Conservation (phyloP, 345 rosid species). For the Xanthoceras sorbifolium region DNA sequence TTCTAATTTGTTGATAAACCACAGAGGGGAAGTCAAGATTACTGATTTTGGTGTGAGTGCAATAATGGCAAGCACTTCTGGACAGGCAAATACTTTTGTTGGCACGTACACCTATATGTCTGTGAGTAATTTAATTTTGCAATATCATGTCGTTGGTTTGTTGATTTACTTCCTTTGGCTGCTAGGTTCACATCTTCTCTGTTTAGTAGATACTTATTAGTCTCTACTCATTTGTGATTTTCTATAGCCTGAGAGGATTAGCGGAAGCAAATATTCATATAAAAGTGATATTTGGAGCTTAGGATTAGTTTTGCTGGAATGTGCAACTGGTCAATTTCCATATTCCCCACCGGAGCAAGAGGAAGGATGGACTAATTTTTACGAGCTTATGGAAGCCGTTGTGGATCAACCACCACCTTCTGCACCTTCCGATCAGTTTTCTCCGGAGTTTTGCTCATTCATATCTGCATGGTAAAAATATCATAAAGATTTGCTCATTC, state of each 20-base stretch:
- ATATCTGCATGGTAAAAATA: slow-evolving; percentile 77
- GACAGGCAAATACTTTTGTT: slow-evolving; percentile 75
- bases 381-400: slow-evolving; percentile 86
- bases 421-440: slow-evolving; percentile 68
- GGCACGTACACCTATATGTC: slow-evolving; percentile 92
- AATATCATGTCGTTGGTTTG: neutral
- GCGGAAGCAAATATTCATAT: slow-evolving; percentile 51
- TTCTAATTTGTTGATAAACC: slow-evolving; percentile 84
- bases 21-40: slow-evolving; percentile 93
- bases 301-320: slow-evolving; percentile 84
- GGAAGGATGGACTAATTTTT: slow-evolving; percentile 74
- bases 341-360: slow-evolving; percentile 64
- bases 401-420: slow-evolving; percentile 80
- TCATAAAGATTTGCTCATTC: slow-evolving; percentile 49
- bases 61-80: slow-evolving; percentile 76
- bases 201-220: neutral
- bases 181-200: neutral
- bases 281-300: slow-evolving; percentile 99
- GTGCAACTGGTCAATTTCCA: slow-evolving; percentile 85
- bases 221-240: neutral
- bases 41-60: slow-evolving; percentile 96
- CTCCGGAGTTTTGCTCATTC: slow-evolving; percentile 80
- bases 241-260: slow-evolving; percentile 88
- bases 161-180: slow-evolving; percentile 8
- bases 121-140: slow-evolving; percentile 51